These are phyloP conservation scores for Cucurbita moschata DNA, from an alignment of 306 rosid genomes.

Conservation along the genomic window DNA sequence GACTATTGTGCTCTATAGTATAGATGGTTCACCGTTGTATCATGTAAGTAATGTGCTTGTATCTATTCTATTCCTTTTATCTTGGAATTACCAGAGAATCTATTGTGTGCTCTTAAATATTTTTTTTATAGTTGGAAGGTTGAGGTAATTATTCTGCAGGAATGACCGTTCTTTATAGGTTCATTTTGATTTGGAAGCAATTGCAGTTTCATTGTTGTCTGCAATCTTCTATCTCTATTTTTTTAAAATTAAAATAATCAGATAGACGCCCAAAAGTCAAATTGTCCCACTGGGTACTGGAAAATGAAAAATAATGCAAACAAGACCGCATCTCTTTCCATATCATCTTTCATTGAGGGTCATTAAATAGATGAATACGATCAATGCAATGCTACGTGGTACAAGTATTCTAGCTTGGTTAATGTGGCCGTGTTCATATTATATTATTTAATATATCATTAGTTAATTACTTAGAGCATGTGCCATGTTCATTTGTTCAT, in stretches of 20 bases:
- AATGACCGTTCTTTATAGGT: neutral
- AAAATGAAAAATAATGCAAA: too few species aligned
- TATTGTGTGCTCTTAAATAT: neutral
- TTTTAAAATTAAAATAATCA: too few species aligned
- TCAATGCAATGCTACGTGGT: too few species aligned
- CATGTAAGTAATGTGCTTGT: conserved; percentile 52
- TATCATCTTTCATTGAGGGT: too few species aligned
- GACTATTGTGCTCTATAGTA: conserved; percentile 63
- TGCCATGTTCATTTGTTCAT: neutral
- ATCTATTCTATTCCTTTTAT: conserved; percentile 2
- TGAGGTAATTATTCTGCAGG: neutral
- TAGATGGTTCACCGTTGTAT: conserved; percentile 60
- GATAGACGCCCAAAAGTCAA: too few species aligned
- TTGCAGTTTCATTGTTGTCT: too few species aligned
- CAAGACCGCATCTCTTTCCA: too few species aligned
- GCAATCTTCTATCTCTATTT: too few species aligned
- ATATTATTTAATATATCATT: neutral
- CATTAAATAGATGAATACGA: too few species aligned
- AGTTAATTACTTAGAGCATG: neutral
- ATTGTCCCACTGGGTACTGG: too few species aligned
- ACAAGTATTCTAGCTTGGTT: too few species aligned
- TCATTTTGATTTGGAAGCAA: too few species aligned
- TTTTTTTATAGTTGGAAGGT: neutral
- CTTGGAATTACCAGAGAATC: conserved; percentile 4
- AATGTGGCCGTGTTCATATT: neutral